Base-by-base conservation (phyloP, 306 rosid species). In the Spatholobus suberectus region DNA sequence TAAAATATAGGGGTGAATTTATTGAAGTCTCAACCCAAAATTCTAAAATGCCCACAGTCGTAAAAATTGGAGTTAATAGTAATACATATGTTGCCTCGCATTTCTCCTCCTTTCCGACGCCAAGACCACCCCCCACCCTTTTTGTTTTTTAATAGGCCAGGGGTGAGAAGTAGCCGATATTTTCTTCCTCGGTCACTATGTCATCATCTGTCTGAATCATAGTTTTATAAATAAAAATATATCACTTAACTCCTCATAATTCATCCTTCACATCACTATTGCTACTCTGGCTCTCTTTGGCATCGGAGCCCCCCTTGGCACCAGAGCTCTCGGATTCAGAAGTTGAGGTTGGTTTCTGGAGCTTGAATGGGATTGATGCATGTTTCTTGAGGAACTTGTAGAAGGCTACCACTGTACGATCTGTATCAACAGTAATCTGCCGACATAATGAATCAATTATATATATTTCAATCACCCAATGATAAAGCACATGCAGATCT, bases 281-380 rank as follows among this genome's bases (percentile, higher is more conserved):
- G 87, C 89, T 84, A 73, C 87, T 87, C 63, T 71, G 72, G 83
- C 85, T 88, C 85, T 86, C 84, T 61, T 73, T 84, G 54, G 47
- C 67, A 65, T 73, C 77, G 41, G 80, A 20, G 73, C 83, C 85
- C 84, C 81, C 91, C 69, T 87, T 86, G 52, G 83, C 88, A 78
- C 83, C 92, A 52, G 90, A 58, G 44, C 80, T 86, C 79, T 68
- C 85, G 0, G 90, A 6, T 80, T 87, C 88, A 15, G 95, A 70
- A 63, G 91, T 11, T 63, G 92, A 76, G 79, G 88, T 80, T 75
- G 97, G 95, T 84, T 96, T 92, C 88, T 94, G 89, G 83, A 96
- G 95, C 93, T 94, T 96, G 89, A 96, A 94, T n/a, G 98, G 98
- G 84, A 96, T 89, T 37, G 99, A 90, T 72, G 99, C 98, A 81